Evolutionary conservation across 169 alveolate species (phyloP), one percentile per base, ranked within the genome.

Genomic region (Theileria orientalis): DNA sequence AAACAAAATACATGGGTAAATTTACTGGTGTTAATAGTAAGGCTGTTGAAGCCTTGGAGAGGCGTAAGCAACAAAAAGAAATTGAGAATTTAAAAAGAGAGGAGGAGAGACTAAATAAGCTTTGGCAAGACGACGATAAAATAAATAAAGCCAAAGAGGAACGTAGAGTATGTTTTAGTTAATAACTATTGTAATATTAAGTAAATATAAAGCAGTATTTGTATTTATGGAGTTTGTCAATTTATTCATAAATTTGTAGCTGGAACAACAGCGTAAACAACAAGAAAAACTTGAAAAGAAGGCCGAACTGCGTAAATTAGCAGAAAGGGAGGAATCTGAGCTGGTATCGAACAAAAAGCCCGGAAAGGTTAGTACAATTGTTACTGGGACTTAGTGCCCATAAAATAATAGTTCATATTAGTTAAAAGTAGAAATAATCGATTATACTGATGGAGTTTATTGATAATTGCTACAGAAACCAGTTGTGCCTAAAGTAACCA

Each of bases 61-160:
- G 91, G 37, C 79, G 85, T 27, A 72, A 74, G 79, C 85, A 82
- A 75, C 87, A 89, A 66, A 66, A 72, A 51, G 93, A 85, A 66
- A 83, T 79, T 32, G 74, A 64, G 54, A 83, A 59, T 49, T 83
- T 77, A 30, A 76, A 76, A 41, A 80, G 69, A 54, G 90, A 89
- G 77, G 69, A 69, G 2, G 93, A 89, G 51, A 85, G 78, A 56
- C 72, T 87, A 46, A 91, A 84, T 35, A 85, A 84, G 29, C 79
- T 67, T 41, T 89, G 93, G 93, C 77, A 82, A 79, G 93, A 89
- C 47, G 86, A 89, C 51, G 93, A 89, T 59, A 89, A 89, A 69
- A 60, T 82, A 40, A 84, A 47, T 3, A 79, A 80, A 60, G 91
- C 93, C 11, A 89, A 89, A 56, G 82, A 66, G 27, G 90, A 89